Conservation (phyloP, 768 basidiomycete species). For the Lyophyllum shimeji region DNA sequence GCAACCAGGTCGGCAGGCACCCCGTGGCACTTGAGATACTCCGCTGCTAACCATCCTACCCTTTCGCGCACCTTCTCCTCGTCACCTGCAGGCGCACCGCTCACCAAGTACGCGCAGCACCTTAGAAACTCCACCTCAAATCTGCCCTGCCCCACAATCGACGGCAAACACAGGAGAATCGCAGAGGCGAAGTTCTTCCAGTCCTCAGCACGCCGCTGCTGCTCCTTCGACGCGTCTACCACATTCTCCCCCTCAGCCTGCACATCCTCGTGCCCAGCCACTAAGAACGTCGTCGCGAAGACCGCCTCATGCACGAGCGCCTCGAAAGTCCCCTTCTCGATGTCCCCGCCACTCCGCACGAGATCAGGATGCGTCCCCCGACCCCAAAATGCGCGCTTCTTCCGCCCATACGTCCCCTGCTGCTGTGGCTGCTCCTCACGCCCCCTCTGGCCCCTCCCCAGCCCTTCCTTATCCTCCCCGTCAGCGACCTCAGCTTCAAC, state of each 20-base stretch:
- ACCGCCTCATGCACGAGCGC: constrained; percentile 81
- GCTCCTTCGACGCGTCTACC: constrained; percentile 15
- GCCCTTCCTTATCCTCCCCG: constrained; percentile 1
- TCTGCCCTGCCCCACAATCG: constrained; percentile 47
- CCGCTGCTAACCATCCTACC: constrained; percentile 63
- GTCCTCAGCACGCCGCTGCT: constrained; percentile 18
- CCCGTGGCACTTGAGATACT: constrained; percentile 64
- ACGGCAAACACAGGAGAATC: constrained; percentile 60
- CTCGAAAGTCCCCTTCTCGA: constrained; percentile 72
- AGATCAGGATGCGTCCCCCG: constrained; percentile 73
- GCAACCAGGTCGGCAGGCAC: constrained; percentile 45
- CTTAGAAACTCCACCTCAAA: constrained; percentile 74
- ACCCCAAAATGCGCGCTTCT: constrained; percentile 79
- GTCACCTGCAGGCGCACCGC: constrained; percentile 46
- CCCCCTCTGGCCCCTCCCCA: constrained; percentile 27
- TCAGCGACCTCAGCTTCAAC: constrained; percentile 21
- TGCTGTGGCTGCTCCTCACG: constrained; percentile 24
- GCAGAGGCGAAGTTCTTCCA: constrained; percentile 70
- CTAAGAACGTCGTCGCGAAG: constrained; percentile 68
- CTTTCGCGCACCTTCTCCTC: constrained; percentile 41
- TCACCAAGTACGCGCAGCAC: constrained; percentile 64
- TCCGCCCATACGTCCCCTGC: constrained; percentile 34
- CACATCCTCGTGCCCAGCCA: constrained; percentile 4
- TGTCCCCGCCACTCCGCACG: constrained; percentile 35
- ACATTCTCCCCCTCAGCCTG: constrained; percentile 2